phyloP scores from a whole-genome alignment of 2,329 filamentous ascomycete genomes.

The Colletotrichum sp. region DNA sequence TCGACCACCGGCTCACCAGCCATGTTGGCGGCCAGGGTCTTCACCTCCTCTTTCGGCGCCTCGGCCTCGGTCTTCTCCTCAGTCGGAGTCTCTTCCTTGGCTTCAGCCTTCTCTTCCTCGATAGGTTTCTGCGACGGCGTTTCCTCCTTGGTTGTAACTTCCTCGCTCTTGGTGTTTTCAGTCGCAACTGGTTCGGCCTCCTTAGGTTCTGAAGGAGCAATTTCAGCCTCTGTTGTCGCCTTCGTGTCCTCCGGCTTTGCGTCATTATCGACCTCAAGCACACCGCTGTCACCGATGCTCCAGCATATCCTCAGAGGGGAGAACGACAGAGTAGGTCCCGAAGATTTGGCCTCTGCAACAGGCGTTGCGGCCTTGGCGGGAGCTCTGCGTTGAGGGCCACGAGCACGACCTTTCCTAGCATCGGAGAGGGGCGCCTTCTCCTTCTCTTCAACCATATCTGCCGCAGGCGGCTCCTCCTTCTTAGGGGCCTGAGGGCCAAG shows the following conservation, averaged over 20 bases:
- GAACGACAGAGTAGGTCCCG: conserved; percentile 49
- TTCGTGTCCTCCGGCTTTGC: neutral
- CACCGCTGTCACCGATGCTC: conserved; percentile 57
- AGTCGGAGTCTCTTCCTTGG: conserved; percentile 2
- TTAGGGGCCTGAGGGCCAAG: conserved; percentile 83
- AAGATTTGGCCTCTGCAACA: conserved; percentile 27
- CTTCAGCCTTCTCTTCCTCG: neutral
- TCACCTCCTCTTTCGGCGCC: conserved; percentile 23
- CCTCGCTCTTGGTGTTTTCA: neutral
- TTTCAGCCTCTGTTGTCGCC: neutral
- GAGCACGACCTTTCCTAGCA: conserved; percentile 87
- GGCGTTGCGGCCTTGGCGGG: conserved; percentile 55
- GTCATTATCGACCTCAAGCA: conserved; percentile 41
- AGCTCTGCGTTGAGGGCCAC: conserved; percentile 82
- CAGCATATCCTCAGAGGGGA: conserved; percentile 53
- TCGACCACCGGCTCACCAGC: conserved; percentile 50
- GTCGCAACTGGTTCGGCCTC: neutral
- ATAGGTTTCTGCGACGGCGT: neutral
- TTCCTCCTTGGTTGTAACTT: neutral
- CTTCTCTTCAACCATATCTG: conserved; percentile 17
- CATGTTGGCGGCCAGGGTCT: conserved; percentile 45
- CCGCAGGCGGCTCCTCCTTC: conserved; percentile 23
- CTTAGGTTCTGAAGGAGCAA: neutral
- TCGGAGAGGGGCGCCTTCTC: conserved; percentile 83
- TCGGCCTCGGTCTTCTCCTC: conserved; percentile 1